A percentile compares a stretch with the other conserved stretches of the same genome.
These are phyloP conservation scores for Alternaria consortialis DNA, from an alignment of 2,329 filamentous ascomycete genomes.

Conservation along the genomic window DNA sequence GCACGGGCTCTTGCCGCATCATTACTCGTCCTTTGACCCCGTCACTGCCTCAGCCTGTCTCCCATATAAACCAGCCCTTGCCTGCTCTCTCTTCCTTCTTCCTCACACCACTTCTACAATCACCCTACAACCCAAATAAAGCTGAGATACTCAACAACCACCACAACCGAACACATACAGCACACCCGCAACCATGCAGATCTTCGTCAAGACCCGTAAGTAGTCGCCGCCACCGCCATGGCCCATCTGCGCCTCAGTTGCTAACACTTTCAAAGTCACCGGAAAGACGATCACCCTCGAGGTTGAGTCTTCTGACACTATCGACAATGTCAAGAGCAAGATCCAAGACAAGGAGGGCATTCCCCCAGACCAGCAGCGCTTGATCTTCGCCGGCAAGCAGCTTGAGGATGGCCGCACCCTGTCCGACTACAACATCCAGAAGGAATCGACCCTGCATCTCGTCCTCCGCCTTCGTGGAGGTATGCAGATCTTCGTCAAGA, in stretches of 20 bases:
- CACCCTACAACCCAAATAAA: slow-evolving; percentile 14
- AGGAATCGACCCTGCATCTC: slow-evolving; percentile 76
- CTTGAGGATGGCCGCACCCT: slow-evolving; percentile 93
- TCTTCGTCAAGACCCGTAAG: slow-evolving; percentile 96
- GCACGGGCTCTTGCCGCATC: slow-evolving; percentile 45
- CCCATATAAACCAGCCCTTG: slow-evolving; percentile 43
- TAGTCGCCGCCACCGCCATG: slow-evolving; percentile 48
- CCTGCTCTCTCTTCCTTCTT: slow-evolving; percentile 25
- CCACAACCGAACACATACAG: slow-evolving; percentile 70
- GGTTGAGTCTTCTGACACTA: slow-evolving; percentile 80
- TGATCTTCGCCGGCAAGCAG: slow-evolving; percentile 97
- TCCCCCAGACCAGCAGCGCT: slow-evolving; percentile 92
- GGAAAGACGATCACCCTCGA: slow-evolving; percentile 74
- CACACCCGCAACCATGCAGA: slow-evolving; percentile 73
- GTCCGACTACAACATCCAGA: slow-evolving; percentile 95
- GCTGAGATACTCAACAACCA: slow-evolving; percentile 13
- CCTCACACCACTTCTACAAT: slow-evolving; percentile 24
- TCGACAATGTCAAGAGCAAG: slow-evolving; percentile 97
- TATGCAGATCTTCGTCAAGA: slow-evolving; percentile 72
- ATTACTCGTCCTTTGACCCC: slow-evolving; percentile 41
- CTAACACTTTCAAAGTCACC: slow-evolving; percentile 62
- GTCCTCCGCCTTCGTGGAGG: slow-evolving; percentile 76
- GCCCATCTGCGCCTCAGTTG: slow-evolving; percentile 23
- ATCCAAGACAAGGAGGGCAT: slow-evolving; percentile 99
- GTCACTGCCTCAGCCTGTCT: slow-evolving; percentile 46